Base-by-base conservation (phyloP, 2,329 filamentous ascomycete genomes). In the Neospermospora avenae region DNA sequence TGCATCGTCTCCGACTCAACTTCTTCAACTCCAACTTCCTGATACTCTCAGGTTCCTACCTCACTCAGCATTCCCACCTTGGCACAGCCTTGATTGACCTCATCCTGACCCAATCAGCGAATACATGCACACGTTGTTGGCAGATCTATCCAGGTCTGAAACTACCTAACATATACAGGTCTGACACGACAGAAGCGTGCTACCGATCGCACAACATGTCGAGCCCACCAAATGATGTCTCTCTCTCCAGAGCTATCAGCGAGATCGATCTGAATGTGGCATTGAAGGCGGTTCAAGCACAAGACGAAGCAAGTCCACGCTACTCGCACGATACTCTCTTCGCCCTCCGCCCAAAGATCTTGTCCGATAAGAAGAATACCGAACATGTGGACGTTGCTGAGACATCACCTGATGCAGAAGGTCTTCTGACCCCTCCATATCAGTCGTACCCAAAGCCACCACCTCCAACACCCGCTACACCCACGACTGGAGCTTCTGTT, bases 221-320 rank as follows among this genome's bases (percentile, higher is more conserved):
- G 14, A 55, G 44, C 11, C 51, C 59, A 11, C 57, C 58, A 4
- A 44, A 63, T 42, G 58, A 37, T 4, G 52, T 37, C 3, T 41
- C 52, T 34, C 55, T 71, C 16, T 67, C 67, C 16, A 54, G 65
- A 51, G 63, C 65, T 13, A 60, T 71, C 48, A 68, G 65, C 49
- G 60, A 68, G 34, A 48, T 71, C 35, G 65, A 69, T 53, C 62
- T 69, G 14, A 67, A 37, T 28, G 64, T 45, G 35, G 63, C 58
- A 22, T 52, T 63, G 18, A 57, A 51, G 28, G 46, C 11, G 18
- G 58, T 62, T 8, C 41, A 58, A 39, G 48, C 46, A 16, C 49
- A 57, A 22, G 42, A 28, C 13, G 35, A 56, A 10, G 57, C 28
- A 22, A 49, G 52, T 24, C 45, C 52, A 8, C 59, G 57, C 28